Evolutionary conservation across 1,284 basidiomycete genomes (phyloP).

Genomic region (Malassezia japonica): DNA sequence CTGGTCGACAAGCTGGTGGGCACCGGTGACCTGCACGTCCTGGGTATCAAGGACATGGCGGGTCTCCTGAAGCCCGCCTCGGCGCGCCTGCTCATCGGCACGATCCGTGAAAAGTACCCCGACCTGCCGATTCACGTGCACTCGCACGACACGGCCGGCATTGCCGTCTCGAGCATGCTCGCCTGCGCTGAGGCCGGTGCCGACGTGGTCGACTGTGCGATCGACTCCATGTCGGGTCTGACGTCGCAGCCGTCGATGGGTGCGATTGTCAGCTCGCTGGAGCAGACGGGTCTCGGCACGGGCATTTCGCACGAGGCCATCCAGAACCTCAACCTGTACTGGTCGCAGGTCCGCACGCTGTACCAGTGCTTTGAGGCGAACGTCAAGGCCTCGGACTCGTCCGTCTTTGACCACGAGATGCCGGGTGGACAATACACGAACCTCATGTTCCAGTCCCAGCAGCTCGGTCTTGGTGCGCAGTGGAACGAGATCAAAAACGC

Average conservation of each 20-base stretch:
- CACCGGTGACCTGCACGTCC: constrained; percentile 82
- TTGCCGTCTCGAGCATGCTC: constrained; percentile 91
- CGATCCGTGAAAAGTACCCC: constrained; percentile 89
- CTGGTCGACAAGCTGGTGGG: constrained; percentile 86
- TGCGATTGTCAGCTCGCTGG: constrained; percentile 81
- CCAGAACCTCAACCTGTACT: constrained; percentile 93
- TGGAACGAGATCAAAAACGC: constrained; percentile 98
- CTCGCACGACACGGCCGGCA: constrained; percentile 98
- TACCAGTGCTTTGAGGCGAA: constrained; percentile 98
- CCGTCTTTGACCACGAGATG: constrained; percentile 99
- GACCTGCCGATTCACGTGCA: constrained; percentile 98
- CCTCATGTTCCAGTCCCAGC: constrained; percentile 84
- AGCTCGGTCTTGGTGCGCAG: constrained; percentile 91
- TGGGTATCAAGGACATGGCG: constrained; percentile 99
- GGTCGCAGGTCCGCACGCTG: constrained; percentile 90
- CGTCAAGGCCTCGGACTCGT: constrained; percentile 72
- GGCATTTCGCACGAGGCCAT: constrained; percentile 97
- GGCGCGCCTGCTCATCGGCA: constrained; percentile 81
- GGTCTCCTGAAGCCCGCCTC: constrained; percentile 91
- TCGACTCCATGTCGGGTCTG: constrained; percentile 89
- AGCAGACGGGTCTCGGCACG: constrained; percentile 88
- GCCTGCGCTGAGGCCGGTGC: constrained; percentile 91
- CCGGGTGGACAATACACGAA: constrained; percentile 67
- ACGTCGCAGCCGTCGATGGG: constrained; percentile 99
- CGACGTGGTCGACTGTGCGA: constrained; percentile 95